Conservation (phyloP, 345 rosid species). For the Eucalyptus caleyi region DNA sequence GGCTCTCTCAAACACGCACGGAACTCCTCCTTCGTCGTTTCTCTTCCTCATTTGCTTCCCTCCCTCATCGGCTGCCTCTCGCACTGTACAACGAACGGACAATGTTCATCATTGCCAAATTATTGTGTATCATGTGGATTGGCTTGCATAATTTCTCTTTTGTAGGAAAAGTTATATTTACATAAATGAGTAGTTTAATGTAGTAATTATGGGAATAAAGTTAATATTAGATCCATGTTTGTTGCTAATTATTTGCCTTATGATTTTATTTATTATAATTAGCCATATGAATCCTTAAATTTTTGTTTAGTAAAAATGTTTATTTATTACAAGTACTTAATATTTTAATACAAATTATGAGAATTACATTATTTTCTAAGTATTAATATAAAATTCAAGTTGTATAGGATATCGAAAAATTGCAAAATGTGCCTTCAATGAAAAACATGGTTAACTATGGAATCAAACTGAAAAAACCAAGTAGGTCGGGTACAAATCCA, state of each 20-base stretch:
- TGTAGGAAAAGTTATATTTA: rapidly evolving
- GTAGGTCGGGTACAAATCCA: rapidly evolving
- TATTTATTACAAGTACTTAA: too few relatives aligned
- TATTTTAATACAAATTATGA: too few relatives aligned
- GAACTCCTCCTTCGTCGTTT: rapidly evolving
- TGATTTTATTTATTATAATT: too few relatives aligned
- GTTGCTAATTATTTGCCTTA: too few relatives aligned
- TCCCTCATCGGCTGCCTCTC: too few relatives aligned
- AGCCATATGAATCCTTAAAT: rapidly evolving
- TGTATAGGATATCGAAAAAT: rapidly evolving
- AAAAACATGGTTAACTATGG: rapidly evolving
- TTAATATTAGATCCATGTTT: rapidly evolving
- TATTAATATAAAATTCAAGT: too few relatives aligned
- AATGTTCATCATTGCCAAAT: rapidly evolving
- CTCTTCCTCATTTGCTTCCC: too few relatives aligned
- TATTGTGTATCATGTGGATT: rapidly evolving
- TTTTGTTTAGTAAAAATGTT: too few relatives aligned
- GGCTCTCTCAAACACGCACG: rapidly evolving
- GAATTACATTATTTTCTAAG: rapidly evolving
- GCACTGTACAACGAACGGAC: rapidly evolving
- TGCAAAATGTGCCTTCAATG: rapidly evolving
- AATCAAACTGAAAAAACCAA: rapidly evolving
- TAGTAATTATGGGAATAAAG: too few relatives aligned
- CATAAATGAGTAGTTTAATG: too few relatives aligned
- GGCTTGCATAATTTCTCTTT: too few relatives aligned